phyloP scores from a whole-genome alignment of 1,284 basidiomycete species.

The Naganishia liquefaciens region DNA sequence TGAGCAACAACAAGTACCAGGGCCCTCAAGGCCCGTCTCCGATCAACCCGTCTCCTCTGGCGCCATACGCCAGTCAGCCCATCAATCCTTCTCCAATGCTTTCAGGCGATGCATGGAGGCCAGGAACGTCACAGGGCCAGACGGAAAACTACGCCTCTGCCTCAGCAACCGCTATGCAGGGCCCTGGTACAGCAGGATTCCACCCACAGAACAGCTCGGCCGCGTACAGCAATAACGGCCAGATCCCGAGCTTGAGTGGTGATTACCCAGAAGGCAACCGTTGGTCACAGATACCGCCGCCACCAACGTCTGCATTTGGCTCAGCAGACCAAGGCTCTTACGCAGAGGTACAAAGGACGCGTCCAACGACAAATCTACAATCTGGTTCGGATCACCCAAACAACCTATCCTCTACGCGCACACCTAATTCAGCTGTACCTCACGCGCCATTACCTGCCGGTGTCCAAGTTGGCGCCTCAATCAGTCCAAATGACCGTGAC shows the following conservation, averaged over 20 bases:
- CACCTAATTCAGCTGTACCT: not conserved
- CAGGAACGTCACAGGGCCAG: slow-evolving; percentile 9
- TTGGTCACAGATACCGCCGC: slow-evolving; percentile 19
- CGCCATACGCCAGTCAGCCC: slow-evolving; percentile 13
- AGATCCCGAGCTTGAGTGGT: not conserved
- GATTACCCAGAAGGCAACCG: slow-evolving; percentile 13
- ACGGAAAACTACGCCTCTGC: slow-evolving; percentile 8
- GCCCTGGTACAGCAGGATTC: slow-evolving; percentile 5
- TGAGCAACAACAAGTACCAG: slow-evolving; percentile 18
- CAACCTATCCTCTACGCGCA: slow-evolving; percentile 10
- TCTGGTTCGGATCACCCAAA: slow-evolving; percentile 4
- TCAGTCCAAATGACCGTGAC: slow-evolving; percentile 8
- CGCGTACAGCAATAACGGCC: slow-evolving; percentile 14
- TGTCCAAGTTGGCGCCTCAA: not conserved
- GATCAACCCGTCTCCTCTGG: slow-evolving; percentile 15
- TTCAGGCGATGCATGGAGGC: slow-evolving; percentile 20
- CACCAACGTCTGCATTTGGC: slow-evolving; percentile 1
- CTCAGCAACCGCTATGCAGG: slow-evolving; percentile 8
- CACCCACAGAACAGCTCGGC: slow-evolving; percentile 2
- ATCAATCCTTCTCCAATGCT: slow-evolving; percentile 19
- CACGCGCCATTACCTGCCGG: not conserved
- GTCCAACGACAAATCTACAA: slow-evolving; percentile 1
- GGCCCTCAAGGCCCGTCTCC: slow-evolving; percentile 15
- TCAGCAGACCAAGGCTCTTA: slow-evolving; percentile 2
- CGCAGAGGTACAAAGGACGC: not conserved